Conservation (phyloP, 108 stramenopile genomes). For the Nitzschia sp. region DNA sequence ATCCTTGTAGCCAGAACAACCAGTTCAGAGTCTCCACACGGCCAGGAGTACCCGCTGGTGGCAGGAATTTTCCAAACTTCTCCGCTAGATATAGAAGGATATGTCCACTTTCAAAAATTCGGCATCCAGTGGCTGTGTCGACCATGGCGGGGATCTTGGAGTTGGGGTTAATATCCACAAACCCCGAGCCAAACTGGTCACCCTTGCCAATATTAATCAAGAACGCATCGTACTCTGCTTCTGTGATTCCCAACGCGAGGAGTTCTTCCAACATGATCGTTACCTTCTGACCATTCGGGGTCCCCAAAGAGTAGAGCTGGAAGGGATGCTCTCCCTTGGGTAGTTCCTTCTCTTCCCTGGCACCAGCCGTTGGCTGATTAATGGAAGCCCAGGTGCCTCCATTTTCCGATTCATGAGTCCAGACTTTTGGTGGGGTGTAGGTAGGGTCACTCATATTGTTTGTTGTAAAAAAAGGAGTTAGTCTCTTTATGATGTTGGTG, state of each 20-base stretch:
- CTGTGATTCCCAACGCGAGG: slow-evolving; percentile 28
- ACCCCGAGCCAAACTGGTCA: slow-evolving; percentile 80
- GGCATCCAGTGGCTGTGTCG: slow-evolving; percentile 45
- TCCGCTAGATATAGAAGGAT: slow-evolving; percentile 85
- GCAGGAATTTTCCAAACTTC: slow-evolving; percentile 53
- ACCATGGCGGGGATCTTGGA: slow-evolving; percentile 86
- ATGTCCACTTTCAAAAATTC: slow-evolving; percentile 77
- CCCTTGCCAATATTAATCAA: slow-evolving; percentile 60
- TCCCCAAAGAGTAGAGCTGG: slow-evolving; percentile 82
- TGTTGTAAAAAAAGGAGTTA: neutral
- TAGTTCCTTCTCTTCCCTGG: slow-evolving; percentile 56
- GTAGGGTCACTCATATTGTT: neutral
- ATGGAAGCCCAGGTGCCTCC: slow-evolving; percentile 32
- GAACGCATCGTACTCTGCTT: slow-evolving; percentile 77
- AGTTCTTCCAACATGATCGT: slow-evolving; percentile 84
- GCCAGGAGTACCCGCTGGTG: slow-evolving; percentile 24
- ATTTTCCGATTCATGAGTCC: slow-evolving; percentile 32
- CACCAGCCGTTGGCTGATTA: slow-evolving; percentile 69
- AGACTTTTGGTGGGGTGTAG: slow-evolving; percentile 50
- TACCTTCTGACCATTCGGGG: slow-evolving; percentile 88
- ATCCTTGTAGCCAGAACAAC: slow-evolving; percentile 84
- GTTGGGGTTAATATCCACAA: slow-evolving; percentile 86
- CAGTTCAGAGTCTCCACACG: slow-evolving; percentile 68
- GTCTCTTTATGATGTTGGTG: no score
- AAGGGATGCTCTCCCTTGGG: slow-evolving; percentile 62